A percentile compares a stretch with the other conserved stretches of the same genome.
Conservation (phyloP, 768 basidiomycete genomes). For the Favolaschia claudopus region DNA sequence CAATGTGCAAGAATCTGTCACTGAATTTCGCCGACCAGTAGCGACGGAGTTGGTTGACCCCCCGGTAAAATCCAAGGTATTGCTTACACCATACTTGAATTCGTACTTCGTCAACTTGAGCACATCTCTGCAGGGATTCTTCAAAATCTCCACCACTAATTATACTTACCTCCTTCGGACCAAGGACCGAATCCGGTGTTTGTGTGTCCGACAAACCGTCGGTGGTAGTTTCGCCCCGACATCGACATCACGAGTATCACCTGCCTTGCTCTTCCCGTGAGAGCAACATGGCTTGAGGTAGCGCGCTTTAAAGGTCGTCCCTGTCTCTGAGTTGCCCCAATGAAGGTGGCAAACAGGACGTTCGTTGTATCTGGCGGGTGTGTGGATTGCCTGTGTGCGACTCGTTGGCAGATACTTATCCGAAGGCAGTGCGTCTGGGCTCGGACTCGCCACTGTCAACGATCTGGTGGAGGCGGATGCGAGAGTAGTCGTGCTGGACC, state of each 20-base stretch:
- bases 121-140: too few species aligned
- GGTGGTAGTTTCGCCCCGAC: slow-evolving; percentile 19
- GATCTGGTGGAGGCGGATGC: slow-evolving; percentile 36
- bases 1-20: too few species aligned
- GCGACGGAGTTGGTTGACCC: too few species aligned
- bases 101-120: too few species aligned
- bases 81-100: too few species aligned
- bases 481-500: slow-evolving; percentile 43
- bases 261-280: slow-evolving; percentile 7
- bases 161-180: too few species aligned
- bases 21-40: too few species aligned
- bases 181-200: slow-evolving; percentile 2
- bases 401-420: neutral
- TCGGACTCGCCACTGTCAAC: slow-evolving; percentile 43
- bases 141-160: too few species aligned
- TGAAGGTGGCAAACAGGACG: slow-evolving; percentile 43
- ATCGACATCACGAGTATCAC: slow-evolving; percentile 24
- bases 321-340: slow-evolving; percentile 15
- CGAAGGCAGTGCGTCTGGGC: slow-evolving; percentile 40
- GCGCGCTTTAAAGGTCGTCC: slow-evolving; percentile 16
- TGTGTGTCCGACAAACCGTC: slow-evolving; percentile 18
- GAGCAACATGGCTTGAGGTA: slow-evolving; percentile 1
- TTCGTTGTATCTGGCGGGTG: slow-evolving; percentile 50
- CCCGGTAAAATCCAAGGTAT: too few species aligned
- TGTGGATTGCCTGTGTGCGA: slow-evolving; percentile 16